These are phyloP conservation scores for Boletus barrowsii DNA, from an alignment of 768 basidiomycete species.

Conservation along the genomic window DNA sequence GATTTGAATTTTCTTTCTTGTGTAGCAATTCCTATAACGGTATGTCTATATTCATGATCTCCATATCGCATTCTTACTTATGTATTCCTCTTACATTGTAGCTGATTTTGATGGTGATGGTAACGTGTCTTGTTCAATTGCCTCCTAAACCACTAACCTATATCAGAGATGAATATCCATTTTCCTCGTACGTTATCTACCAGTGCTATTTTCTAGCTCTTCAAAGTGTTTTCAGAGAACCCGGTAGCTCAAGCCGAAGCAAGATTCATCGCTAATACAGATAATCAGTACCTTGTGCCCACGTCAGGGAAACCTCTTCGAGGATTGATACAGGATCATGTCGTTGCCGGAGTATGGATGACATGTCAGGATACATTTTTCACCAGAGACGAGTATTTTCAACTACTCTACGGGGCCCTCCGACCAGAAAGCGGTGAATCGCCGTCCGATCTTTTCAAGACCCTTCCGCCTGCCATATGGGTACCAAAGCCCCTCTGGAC, in stretches of 20 bases:
- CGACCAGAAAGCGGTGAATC: slow-evolving; percentile 78
- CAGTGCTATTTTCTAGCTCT: background rate
- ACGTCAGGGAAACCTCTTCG: slow-evolving; percentile 97
- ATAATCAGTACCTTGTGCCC: slow-evolving; percentile 98
- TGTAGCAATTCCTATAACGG: slow-evolving; percentile 95
- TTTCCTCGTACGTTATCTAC: slow-evolving; percentile 76
- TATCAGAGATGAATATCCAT: slow-evolving; percentile 97
- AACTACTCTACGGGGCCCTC: slow-evolving; percentile 91
- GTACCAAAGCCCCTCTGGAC: slow-evolving; percentile 93
- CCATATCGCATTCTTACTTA: slow-evolving; percentile 4
- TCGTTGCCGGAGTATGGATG: slow-evolving; percentile 99
- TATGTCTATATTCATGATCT: slow-evolving; percentile 33
- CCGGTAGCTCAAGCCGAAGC: slow-evolving; percentile 94
- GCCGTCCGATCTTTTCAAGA: slow-evolving; percentile 58
- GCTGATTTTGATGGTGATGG: slow-evolving; percentile 95
- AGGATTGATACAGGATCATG: slow-evolving; percentile 97
- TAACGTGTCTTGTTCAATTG: slow-evolving; percentile 29
- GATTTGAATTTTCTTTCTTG: slow-evolving; percentile 15
- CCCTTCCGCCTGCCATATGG: slow-evolving; percentile 89
- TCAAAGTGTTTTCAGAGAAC: slow-evolving; percentile 59
- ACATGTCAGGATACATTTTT: slow-evolving; percentile 95
- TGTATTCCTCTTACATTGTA: slow-evolving; percentile 22
- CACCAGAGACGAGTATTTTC: slow-evolving; percentile 92
- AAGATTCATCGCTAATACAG: slow-evolving; percentile 91
- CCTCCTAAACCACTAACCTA: slow-evolving; percentile 1